Base-by-base conservation (phyloP, 192 early-diverging fungal genomes). In the Rhizoclosmatium sp. region DNA sequence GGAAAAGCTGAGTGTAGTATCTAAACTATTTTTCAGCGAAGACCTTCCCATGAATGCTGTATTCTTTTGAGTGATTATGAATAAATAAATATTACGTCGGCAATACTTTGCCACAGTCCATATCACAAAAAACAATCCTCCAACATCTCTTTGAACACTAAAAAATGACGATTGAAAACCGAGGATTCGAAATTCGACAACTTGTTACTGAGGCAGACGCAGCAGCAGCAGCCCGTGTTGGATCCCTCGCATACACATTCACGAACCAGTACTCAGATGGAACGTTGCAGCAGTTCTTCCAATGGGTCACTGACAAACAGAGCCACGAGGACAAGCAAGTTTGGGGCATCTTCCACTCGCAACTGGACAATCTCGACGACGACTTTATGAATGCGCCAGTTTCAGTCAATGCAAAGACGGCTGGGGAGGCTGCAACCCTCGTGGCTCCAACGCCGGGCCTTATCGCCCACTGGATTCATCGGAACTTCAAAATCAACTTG, bases 11-110 rank as follows among this genome's bases (percentile, higher is more conserved):
- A 7, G 5, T 19, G 59, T 46, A 4, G 72, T 74, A 1, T 10
- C 23, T 0, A 59, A 44, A 19, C 2, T 39, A 31, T 74, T 74
- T 47, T 5, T 5, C 4, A 19, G 14, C 2, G 72, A 74, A 46
- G 72, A 74, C 16, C 16, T 49, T 19, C 72, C 72, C 3, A 62
- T 44, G 10, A 74, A 74, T 47, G 44, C 59, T 16, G 14, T 74
- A 19, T 64, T 62, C 46, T 74, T 74, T 47, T 74, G 44, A 74
- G 54, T 3, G 19, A 14, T n/a, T 58, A 16, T 16, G 21, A 58
- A 58, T 58, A 58, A 58, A 58, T 16, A 58, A 58, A 58, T 12
- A 0, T 58, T 58, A 58, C 12, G 1, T 58, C 31, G 0, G 31
- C 31, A 31, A 31, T 31, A 31, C 31, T 31, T 31, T 31, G 31